Base-by-base conservation (phyloP, 352 stramenopile species). In the Globisporangium viniferum region DNA sequence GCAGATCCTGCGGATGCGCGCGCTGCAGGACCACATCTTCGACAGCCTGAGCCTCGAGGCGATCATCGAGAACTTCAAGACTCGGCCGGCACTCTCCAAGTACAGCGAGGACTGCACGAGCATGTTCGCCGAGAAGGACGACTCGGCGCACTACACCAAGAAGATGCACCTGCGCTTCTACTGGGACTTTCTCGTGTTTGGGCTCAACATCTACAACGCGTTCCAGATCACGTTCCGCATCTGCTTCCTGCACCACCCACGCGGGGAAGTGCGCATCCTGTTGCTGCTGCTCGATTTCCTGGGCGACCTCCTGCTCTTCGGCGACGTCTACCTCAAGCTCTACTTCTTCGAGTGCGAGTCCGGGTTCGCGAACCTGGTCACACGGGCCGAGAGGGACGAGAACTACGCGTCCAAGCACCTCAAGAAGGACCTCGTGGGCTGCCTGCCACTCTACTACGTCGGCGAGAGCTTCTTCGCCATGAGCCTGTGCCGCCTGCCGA, bases 271-370 rank as follows among this genome's bases (percentile, higher is more conserved):
- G 24, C 60, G 72, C 2, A 41, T 77, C 2, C 20, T 71, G 10
- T 63, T 90, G 0, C 48, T 86, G 18, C 56, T 75, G 2, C 57
- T 81, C 1, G 82, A 93, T 53, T 71, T 80, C 6, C 35, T 79
- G 18, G 75, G 76, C 0, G 85, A 93, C 35, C 49, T 63, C 4
- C 36, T 90, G 0, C 70, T 91, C 3, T 48, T 68, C 2, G 39
- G 68, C 1, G 86, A 94, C 59, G 80, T 94, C 33, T 83, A 89
- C 33, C 74, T 92, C 7, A 89, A 91, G 49, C 70, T 92, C 3
- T 91, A 89, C 53, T 92, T 90, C 67, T 92, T 94, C 14, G 84
- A 91, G 59, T 92, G 84, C 31, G 78, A 94, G 22, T 64, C 68
- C 0, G 82, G 84, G 0, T 65, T 90, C 33, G 51, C 51, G 0